These are phyloP conservation scores for Saturnispora sanitii DNA, from an alignment of 805 yeast species.

Conservation along the genomic window DNA sequence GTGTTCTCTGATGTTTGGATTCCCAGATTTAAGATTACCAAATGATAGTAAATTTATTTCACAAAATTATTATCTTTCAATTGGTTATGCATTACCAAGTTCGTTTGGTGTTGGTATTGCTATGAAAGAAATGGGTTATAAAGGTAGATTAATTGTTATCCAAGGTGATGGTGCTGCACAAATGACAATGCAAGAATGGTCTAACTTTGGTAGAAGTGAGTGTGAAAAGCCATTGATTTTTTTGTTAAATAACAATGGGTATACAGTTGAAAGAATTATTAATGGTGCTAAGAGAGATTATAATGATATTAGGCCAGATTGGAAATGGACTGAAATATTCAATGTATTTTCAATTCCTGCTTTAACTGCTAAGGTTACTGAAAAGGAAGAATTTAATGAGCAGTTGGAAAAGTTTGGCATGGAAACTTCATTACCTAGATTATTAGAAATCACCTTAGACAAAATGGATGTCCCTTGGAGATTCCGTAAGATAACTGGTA, in stretches of 20 bases:
- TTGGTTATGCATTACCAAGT: conserved; percentile 84
- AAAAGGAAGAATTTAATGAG: conserved; percentile 30
- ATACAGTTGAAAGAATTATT: conserved; percentile 81
- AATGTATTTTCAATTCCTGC: conserved; percentile 42
- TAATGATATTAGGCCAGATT: conserved; percentile 71
- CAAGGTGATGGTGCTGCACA: conserved; percentile 95
- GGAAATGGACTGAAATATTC: conserved; percentile 73
- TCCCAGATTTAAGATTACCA: conserved; percentile 60
- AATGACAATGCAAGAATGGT: conserved; percentile 78
- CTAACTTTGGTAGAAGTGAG: conserved; percentile 32
- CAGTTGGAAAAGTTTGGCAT: conserved; percentile 29
- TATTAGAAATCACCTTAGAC: conserved; percentile 53
- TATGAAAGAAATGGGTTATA: conserved; percentile 38
- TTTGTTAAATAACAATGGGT: conserved; percentile 76
- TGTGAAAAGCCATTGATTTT: conserved; percentile 62
- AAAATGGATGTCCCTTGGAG: conserved; percentile 58
- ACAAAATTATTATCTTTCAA: conserved; percentile 73
- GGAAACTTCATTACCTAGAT: conserved; percentile 21
- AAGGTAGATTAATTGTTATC: conserved; percentile 52
- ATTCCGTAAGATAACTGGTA: conserved; percentile 32
- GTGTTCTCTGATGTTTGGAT: conserved; percentile 72
- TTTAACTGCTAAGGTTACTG: conserved; percentile 26
- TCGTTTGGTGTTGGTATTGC: conserved; percentile 78
- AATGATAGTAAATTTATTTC: conserved; percentile 40
- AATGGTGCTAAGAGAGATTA: conserved; percentile 68